Evolutionary conservation across 257 asterid species (phyloP).

Genomic region (Ehretia macrophylla): DNA sequence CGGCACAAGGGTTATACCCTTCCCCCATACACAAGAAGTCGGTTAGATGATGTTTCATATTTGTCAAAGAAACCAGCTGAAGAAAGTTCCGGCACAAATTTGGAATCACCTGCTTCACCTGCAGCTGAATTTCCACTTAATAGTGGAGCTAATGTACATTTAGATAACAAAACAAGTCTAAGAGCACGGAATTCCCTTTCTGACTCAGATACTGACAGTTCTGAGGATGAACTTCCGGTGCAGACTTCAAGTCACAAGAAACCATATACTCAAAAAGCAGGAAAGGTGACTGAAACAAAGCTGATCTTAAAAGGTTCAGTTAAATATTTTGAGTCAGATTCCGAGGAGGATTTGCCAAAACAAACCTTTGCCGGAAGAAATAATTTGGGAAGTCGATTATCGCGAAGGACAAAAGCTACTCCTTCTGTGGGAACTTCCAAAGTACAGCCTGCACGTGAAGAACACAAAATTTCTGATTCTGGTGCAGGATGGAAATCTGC

Average conservation of each 20-base stretch:
- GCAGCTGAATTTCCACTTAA: slow-evolving; percentile 22
- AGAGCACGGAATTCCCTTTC: slow-evolving; percentile 20
- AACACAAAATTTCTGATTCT: slow-evolving; percentile 23
- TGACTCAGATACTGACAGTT: slow-evolving; percentile 49
- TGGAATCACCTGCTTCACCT: slow-evolving; percentile 24
- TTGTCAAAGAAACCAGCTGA: slow-evolving; percentile 29
- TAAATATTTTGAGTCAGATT: slow-evolving; percentile 42
- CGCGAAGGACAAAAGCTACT: slow-evolving; percentile 67
- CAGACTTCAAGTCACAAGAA: slow-evolving; percentile 24
- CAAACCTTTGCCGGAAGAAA: slow-evolving; percentile 31
- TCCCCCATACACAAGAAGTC: slow-evolving; percentile 49
- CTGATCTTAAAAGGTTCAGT: slow-evolving; percentile 30
- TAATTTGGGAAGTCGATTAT: slow-evolving; percentile 43
- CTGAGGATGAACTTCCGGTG: slow-evolving; percentile 37
- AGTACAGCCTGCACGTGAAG: slow-evolving; percentile 9
- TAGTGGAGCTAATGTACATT: slow-evolving; percentile 11
- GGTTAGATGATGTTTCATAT: slow-evolving; percentile 28
- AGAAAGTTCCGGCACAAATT: slow-evolving; percentile 15
- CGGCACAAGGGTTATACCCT: slow-evolving; percentile 59
- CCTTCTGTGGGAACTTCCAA: slow-evolving; percentile 25
- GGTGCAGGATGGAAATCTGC: slow-evolving; percentile 26
- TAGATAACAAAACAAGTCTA: slow-evolving; percentile 29
- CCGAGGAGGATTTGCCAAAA: slow-evolving; percentile 49
- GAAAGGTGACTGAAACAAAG: slow-evolving; percentile 21
- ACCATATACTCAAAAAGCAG: slow-evolving; percentile 12